Evolutionary conservation across 2,329 filamentous ascomycete species (phyloP), one percentile per base, ranked within the genome.

Genomic region (Phaeosphaeriaceae sp.): DNA sequence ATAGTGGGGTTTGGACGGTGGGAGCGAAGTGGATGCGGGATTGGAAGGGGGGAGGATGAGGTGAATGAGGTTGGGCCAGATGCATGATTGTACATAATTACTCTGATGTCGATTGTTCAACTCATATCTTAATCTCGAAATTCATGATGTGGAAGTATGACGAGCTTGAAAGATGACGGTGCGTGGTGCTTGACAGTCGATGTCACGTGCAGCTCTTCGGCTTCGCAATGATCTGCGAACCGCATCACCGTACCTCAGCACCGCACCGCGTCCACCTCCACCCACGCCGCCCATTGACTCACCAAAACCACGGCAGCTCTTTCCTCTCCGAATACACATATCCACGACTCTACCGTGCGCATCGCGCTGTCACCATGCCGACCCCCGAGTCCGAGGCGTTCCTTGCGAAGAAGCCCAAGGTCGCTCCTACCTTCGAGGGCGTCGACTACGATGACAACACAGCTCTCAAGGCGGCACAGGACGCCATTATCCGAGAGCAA

Each of bases 401-500:
- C 83, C 87, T 92, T 80, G 90, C 89, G 68, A 90, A 91, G 81
- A 95, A 95, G 85, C 91, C 92, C 60, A 88, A 85, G 63, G 92
- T 95, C 56, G 84, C 91, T 62, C 89, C 91, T 36, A 93, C 90
- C 58, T 95, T 95, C 78, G 91, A 93, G 72, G 91, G 91, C 67
- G 91, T 95, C 75, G 89, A 94, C 82, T 95, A 90, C 82, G 89
- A 93, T 67, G 90, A 95, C 82, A 92, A 89, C 77, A 87, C 87
- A 76, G 87, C 88, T 68, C 84, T 95, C 76, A 95, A 94, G 83
- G 88, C 88, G 61, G 91, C 91, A 53, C 91, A 94, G 77, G 91
- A 95, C 77, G 86, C 91, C 65, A 86, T 95, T 56, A 86, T 95
- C 70, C 86, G 91, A 63, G 91, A 95, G 82, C 91, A 95, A 82